phyloP scores from a whole-genome alignment of 2,329 filamentous ascomycete species.

The Pseudocercospora crystallina region DNA sequence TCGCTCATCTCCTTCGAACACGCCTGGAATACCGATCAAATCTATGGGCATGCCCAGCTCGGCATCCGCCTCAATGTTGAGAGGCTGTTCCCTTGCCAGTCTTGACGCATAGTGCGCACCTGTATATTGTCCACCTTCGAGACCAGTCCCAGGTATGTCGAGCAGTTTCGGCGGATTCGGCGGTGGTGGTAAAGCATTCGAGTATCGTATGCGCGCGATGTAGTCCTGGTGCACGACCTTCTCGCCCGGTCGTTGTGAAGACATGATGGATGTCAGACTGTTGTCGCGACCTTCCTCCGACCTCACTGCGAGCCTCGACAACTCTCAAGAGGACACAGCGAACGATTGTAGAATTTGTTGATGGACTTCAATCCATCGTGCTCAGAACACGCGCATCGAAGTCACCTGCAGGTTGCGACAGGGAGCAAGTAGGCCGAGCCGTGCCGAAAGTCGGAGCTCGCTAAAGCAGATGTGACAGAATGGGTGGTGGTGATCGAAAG shows the following conservation, averaged over 20 bases:
- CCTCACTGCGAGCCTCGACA: too few relatives aligned
- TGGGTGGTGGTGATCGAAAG: too few relatives aligned
- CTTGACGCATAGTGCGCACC: constrained; percentile 86
- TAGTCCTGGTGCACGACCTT: constrained; percentile 81
- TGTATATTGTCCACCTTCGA: constrained; percentile 84
- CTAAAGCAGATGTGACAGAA: too few relatives aligned
- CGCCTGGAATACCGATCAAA: constrained; percentile 87
- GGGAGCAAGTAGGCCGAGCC: not conserved
- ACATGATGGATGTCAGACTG: constrained; percentile 18
- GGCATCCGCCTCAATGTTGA: constrained; percentile 96
- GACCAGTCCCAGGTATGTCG: constrained; percentile 90
- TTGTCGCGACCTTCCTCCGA: too few relatives aligned
- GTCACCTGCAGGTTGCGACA: not conserved
- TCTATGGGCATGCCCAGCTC: constrained; percentile 98
- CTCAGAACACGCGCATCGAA: not conserved
- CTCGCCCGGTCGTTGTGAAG: constrained; percentile 30
- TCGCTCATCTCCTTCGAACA: constrained; percentile 93
- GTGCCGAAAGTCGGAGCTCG: not conserved
- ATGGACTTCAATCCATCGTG: not conserved
- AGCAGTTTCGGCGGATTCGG: constrained; percentile 94
- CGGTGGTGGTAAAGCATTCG: constrained; percentile 91
- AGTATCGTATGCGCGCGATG: constrained; percentile 91
- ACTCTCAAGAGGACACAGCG: too few relatives aligned
- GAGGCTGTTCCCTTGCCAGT: constrained; percentile 83
- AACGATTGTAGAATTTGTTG: too few relatives aligned